Base-by-base conservation (phyloP, 306 rosid genomes). In the Nissolia schottii region DNA sequence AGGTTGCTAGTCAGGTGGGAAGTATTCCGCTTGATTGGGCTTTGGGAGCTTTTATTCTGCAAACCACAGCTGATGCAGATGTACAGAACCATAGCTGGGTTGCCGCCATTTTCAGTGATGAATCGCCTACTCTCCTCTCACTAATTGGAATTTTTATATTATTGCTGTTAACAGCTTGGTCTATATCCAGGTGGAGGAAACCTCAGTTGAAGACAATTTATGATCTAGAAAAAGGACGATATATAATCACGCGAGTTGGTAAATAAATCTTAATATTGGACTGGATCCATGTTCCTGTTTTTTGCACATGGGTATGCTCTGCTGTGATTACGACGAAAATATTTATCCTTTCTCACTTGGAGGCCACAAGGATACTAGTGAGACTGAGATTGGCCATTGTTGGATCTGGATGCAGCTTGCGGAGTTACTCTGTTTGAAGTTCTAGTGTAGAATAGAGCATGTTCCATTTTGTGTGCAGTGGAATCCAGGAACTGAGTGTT, bases 21-120 rank as follows among this genome's bases (percentile, higher is more conserved):
- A 84, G 73, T 54, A 80, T 85, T 66, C 94, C 98, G 0, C 97
- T 93, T n/a, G 98, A 93, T 76, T 93, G 98, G 98, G 97, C 97
- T 37, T 65, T 93, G 82, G 98, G 98, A 78, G 97, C 98, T 75
- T 93, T 93, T 84, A 89, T 93, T 79, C 67, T 93, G 80, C 98
- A 89, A 82, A 91, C 84, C 78, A 72, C 88, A 20, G 82, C 82
- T 32, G 78, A 82, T 40, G 75, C 75, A 61, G 87, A 85, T 18
- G 23, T 74, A 45, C 85, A 55, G 76, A 86, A 73, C 22, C 69
- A 78, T 74, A 51, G 65, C 75, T 82, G 96, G 97, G 68, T 86
- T 72, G 41, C 86, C 53, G 25, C 77, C 71, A 37, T 93, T 57
- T 71, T 77, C 61, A 71, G 85, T 59, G 79, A 73, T 48, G 89